These are phyloP conservation scores for Aspergillus spinulosporus DNA, from an alignment of 2,329 filamentous ascomycete species.

Conservation along the genomic window DNA sequence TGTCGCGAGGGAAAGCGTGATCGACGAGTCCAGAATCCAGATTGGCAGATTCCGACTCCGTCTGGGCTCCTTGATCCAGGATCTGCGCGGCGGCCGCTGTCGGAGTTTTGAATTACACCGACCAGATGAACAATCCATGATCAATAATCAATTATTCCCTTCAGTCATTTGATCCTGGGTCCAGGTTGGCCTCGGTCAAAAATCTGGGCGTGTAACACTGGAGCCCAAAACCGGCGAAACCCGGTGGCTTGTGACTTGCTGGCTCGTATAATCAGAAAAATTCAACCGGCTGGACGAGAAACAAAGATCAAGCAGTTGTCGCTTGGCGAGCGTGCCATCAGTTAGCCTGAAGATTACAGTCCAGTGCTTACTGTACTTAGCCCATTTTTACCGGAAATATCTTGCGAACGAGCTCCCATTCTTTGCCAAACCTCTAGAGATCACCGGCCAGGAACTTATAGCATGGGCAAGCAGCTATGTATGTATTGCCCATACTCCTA, in stretches of 20 bases:
- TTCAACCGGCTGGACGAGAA: not conserved
- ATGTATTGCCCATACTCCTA: too few species aligned
- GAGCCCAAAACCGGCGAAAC: not conserved
- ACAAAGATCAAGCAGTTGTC: not conserved
- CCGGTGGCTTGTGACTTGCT: constrained; percentile 1
- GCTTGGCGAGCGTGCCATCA: not conserved
- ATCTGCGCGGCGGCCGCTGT: too few species aligned
- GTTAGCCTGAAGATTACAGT: not conserved
- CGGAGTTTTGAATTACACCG: not conserved
- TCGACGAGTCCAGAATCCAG: too few species aligned
- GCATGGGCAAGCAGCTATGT: too few species aligned
- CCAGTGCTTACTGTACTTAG: not conserved
- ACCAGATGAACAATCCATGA: not conserved
- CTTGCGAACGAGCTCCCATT: not conserved
- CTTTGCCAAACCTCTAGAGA: not conserved
- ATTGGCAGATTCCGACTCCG: too few species aligned
- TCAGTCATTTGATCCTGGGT: not conserved
- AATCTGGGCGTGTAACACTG: not conserved
- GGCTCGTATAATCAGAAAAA: constrained; percentile 1
- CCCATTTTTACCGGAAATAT: not conserved
- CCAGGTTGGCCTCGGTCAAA: too few species aligned
- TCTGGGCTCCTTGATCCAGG: too few species aligned
- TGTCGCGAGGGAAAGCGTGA: not conserved
- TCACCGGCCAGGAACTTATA: not conserved
- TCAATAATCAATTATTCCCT: not conserved